These are phyloP conservation scores for Coniferiporia weirii DNA, from an alignment of 1,284 basidiomycete genomes.

Conservation along the genomic window DNA sequence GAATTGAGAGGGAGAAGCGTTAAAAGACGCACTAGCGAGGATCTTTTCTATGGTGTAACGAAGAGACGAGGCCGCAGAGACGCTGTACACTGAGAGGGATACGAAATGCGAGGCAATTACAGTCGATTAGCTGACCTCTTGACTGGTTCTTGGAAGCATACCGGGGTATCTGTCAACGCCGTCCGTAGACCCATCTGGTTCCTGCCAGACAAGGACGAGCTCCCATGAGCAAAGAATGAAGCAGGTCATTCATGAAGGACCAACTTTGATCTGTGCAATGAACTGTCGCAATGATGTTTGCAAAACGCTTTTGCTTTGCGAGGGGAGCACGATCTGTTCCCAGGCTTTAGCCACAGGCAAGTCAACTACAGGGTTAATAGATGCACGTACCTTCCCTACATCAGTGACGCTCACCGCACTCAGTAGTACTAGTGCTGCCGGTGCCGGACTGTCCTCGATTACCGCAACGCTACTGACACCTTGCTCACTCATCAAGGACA, in stretches of 20 bases:
- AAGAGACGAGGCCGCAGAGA: constrained; percentile 54
- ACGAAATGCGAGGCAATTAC: constrained; percentile 1
- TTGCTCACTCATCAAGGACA: constrained; percentile 74
- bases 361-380: background rate
- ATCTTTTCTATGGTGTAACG: constrained; percentile 70
- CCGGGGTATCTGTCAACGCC: constrained; percentile 72
- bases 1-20: background rate
- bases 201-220: constrained; percentile 32
- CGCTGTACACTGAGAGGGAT: constrained; percentile 57
- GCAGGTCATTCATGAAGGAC: background rate
- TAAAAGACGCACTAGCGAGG: constrained; percentile 55
- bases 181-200: constrained; percentile 62
- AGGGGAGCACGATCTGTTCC: constrained; percentile 62
- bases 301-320: constrained; percentile 68
- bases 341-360: background rate
- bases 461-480: constrained; percentile 77
- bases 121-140: background rate
- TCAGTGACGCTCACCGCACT: constrained; percentile 77
- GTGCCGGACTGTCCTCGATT: constrained; percentile 42
- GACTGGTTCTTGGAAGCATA: constrained; percentile 24
- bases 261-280: constrained; percentile 62
- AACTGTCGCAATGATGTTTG: constrained; percentile 60
- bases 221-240: constrained; percentile 1
- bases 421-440: constrained; percentile 47
- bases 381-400: constrained; percentile 53